Conservation (phyloP, 2,329 filamentous ascomycete species). For the Ascochyta fabae region DNA sequence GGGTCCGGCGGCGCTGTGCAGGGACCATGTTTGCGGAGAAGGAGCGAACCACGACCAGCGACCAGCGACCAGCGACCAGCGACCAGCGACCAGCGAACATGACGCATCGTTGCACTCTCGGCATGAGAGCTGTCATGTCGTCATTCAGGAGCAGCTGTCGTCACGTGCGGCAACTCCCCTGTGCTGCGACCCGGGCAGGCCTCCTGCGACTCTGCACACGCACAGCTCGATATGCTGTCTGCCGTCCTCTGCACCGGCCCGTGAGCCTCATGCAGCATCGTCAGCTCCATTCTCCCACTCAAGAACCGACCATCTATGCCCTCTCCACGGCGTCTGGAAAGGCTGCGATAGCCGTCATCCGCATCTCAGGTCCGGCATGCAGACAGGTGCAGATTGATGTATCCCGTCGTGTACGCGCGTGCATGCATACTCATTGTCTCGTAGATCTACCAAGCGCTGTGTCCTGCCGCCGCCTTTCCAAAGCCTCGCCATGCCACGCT, state of each 20-base stretch:
- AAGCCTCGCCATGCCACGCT: slow-evolving; percentile 72
- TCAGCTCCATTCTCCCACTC: slow-evolving; percentile 20
- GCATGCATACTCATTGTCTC: background rate
- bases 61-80: background rate
- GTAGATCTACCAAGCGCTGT: slow-evolving; percentile 70
- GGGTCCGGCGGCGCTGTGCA: slow-evolving; percentile 19
- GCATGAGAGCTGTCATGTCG: slow-evolving; percentile 44
- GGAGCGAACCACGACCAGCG: slow-evolving; percentile 27
- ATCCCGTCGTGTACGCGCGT: background rate
- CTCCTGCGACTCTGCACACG: background rate
- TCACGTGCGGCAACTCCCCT: background rate
- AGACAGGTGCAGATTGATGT: slow-evolving; percentile 58
- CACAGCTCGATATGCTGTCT: background rate
- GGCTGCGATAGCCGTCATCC: slow-evolving; percentile 88
- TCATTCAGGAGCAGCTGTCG: slow-evolving; percentile 20
- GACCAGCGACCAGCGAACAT: slow-evolving; percentile 1
- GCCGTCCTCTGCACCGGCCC: slow-evolving; percentile 12
- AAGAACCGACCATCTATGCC: slow-evolving; percentile 79
- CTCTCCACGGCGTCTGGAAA: slow-evolving; percentile 84
- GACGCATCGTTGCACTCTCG: slow-evolving; percentile 29
- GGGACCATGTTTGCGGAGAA: slow-evolving; percentile 26
- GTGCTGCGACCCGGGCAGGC: background rate
- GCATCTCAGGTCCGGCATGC: slow-evolving; percentile 82
- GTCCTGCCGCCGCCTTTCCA: slow-evolving; percentile 61
- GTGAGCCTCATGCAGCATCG: slow-evolving; percentile 24